Conservation (phyloP, 306 rosid species). For the Crotalaria pallida region DNA sequence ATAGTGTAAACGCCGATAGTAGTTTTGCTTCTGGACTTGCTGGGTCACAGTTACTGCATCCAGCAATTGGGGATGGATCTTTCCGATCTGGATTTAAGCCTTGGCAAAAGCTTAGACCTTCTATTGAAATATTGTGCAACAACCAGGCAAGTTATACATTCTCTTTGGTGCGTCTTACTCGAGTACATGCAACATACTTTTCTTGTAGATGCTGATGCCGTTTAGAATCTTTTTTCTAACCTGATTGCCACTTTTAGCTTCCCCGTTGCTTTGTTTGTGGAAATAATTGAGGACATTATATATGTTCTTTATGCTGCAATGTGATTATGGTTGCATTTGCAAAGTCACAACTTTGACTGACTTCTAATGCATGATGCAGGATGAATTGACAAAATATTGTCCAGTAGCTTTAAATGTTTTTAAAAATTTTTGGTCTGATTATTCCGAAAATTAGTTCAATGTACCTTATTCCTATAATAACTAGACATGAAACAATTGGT, state of each 20-base stretch:
- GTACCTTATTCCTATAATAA: not conserved
- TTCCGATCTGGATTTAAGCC: slow-evolving; percentile 81
- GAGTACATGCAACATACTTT: not conserved
- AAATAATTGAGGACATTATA: slow-evolving; percentile 10
- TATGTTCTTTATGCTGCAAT: not conserved
- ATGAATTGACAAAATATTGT: not conserved
- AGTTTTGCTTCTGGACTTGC: slow-evolving; percentile 59
- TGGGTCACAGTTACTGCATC: slow-evolving; percentile 52
- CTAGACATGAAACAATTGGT: not conserved
- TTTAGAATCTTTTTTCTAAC: not conserved
- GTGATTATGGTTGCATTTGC: slow-evolving; percentile 1
- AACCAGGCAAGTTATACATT: slow-evolving; percentile 70
- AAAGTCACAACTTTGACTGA: not conserved
- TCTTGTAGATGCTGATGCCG: not conserved
- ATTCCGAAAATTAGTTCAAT: not conserved
- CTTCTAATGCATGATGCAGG: not conserved
- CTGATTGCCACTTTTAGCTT: not conserved
- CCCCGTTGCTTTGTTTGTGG: not conserved
- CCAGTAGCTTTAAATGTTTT: slow-evolving; percentile 12
- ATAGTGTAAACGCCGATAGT: slow-evolving; percentile 53
- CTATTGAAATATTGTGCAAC: slow-evolving; percentile 91
- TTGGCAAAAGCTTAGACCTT: slow-evolving; percentile 85
- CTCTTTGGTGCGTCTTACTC: not conserved
- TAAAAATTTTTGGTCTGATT: not conserved
- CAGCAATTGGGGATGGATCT: slow-evolving; percentile 69